phyloP scores from a whole-genome alignment of 345 rosid species.

The Anacardium occidentale region DNA sequence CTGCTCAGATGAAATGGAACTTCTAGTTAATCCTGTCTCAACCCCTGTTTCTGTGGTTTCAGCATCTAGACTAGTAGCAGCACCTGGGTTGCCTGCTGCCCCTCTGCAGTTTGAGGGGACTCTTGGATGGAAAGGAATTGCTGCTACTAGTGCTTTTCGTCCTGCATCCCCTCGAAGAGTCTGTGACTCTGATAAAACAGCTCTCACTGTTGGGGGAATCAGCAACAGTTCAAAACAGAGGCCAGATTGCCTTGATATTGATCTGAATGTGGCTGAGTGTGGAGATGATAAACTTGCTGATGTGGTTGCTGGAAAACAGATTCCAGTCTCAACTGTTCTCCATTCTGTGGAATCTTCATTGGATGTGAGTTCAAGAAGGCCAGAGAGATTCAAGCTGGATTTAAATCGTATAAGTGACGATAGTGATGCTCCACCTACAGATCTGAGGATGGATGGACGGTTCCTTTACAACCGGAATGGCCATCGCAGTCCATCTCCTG shows the following conservation, averaged over 20 bases:
- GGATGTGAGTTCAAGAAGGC: conserved; percentile 56
- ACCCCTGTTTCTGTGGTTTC: conserved; percentile 52
- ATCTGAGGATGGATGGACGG: conserved; percentile 50
- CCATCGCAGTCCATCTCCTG: conserved; percentile 69
- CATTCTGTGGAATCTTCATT: conserved; percentile 61
- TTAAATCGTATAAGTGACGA: conserved; percentile 72
- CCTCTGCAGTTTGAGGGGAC: conserved; percentile 66
- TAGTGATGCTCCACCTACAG: conserved; percentile 50
- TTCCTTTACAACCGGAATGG: conserved; percentile 51
- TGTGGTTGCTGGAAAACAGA: conserved; percentile 41
- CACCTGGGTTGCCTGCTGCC: conserved; percentile 56
- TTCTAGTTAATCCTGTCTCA: conserved; percentile 38
- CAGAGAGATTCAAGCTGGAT: conserved; percentile 69
- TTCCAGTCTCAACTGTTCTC: conserved; percentile 49
- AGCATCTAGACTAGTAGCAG: conserved; percentile 56
- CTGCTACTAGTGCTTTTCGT: conserved; percentile 74
- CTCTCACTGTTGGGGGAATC: conserved; percentile 34
- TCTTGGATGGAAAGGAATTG: conserved; percentile 73
- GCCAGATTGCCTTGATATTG: conserved; percentile 56
- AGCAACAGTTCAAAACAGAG: conserved; percentile 44
- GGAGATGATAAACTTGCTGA: conserved; percentile 67
- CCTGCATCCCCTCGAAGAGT: conserved; percentile 59
- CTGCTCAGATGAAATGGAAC: conserved; percentile 71
- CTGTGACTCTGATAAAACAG: conserved; percentile 37
- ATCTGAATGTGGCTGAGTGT: conserved; percentile 77